These are phyloP conservation scores for Phytopythium ostracodes DNA, from an alignment of 352 stramenopile species.

Conservation along the genomic window DNA sequence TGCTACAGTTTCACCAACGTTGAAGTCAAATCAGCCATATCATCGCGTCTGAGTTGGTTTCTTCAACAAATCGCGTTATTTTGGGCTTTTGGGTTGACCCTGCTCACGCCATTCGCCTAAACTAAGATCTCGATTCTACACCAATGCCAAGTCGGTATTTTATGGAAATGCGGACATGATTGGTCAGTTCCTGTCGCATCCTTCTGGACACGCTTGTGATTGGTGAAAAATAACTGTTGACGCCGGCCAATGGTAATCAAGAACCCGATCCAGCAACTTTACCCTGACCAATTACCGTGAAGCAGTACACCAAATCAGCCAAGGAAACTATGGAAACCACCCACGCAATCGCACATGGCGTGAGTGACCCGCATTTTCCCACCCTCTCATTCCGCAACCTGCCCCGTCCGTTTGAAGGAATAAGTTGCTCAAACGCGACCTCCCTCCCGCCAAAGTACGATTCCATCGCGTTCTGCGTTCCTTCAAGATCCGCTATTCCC, in stretches of 20 bases:
- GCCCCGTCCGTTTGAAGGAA: background rate
- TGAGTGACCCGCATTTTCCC: background rate
- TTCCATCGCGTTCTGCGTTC: background rate
- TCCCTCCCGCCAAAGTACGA: background rate
- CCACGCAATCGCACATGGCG: background rate
- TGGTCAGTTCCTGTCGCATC: background rate
- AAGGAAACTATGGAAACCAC: background rate
- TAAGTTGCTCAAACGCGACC: background rate
- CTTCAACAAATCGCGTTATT: slow-evolving; percentile 3
- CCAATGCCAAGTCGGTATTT: background rate
- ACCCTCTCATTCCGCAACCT: slow-evolving; percentile 1
- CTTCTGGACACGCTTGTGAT: background rate
- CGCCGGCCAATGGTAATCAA: background rate
- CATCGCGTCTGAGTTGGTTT: slow-evolving; percentile 2
- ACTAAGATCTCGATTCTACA: background rate
- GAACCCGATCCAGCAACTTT: slow-evolving; percentile 1
- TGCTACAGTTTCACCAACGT: background rate
- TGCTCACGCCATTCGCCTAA: background rate
- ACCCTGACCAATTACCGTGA: background rate
- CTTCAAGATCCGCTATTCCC: slow-evolving; percentile 2
- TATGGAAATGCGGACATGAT: background rate
- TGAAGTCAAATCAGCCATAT: slow-evolving; percentile 2
- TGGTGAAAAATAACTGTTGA: background rate
- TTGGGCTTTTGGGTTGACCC: background rate
- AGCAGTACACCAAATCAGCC: background rate